Conservation (phyloP, 257 asterid species). For the Scutellaria baicalensis region DNA sequence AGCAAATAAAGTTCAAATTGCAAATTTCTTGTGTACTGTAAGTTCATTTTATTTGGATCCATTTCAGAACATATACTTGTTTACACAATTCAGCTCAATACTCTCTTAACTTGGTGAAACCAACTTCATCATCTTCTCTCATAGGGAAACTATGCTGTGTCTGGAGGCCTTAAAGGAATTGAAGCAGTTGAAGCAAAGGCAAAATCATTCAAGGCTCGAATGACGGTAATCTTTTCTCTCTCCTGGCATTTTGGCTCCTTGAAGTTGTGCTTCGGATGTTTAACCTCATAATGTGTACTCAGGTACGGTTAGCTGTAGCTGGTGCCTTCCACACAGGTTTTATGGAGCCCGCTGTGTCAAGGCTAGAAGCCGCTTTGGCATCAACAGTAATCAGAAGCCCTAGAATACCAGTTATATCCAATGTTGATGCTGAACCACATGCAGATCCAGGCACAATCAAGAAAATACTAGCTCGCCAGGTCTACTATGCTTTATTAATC, state of each 20-base stretch:
- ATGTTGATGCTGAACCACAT: constrained; percentile 84
- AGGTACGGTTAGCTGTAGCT: constrained; percentile 95
- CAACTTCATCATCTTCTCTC: constrained; percentile 11
- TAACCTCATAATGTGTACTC: not conserved
- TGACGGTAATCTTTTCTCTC: constrained; percentile 51
- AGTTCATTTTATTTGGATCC: constrained; percentile 16
- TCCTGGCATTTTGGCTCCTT: not conserved
- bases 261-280: not conserved
- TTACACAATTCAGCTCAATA: not conserved
- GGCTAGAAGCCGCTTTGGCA: constrained; percentile 81
- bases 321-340: constrained; percentile 96
- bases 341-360: constrained; percentile 94
- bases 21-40: constrained; percentile 93
- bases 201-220: constrained; percentile 92
- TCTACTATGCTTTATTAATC: not conserved
- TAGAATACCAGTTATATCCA: constrained; percentile 89
- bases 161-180: constrained; percentile 95
- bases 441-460: constrained; percentile 53
- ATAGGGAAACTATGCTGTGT: constrained; percentile 97
- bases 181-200: constrained; percentile 99
- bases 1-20: constrained; percentile 85
- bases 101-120: not conserved
- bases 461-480: constrained; percentile 90
- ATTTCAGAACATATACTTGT: not conserved
- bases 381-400: constrained; percentile 70